phyloP scores from a whole-genome alignment of 1,139 yeast species.

The Debaryomyces udenii region DNA sequence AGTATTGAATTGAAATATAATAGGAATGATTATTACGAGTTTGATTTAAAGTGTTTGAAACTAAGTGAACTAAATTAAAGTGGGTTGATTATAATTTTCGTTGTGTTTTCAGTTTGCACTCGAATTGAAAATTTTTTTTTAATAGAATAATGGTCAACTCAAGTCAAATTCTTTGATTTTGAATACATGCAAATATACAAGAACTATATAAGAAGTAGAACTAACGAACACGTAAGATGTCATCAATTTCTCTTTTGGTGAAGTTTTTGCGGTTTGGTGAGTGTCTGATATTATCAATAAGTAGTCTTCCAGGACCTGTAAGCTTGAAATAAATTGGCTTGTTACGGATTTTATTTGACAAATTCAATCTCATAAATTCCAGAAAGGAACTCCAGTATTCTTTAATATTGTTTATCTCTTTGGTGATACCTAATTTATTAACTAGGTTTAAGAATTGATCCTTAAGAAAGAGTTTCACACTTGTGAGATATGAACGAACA shows the following conservation, averaged over 20 bases:
- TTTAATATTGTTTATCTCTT: background rate
- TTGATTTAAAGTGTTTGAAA: background rate
- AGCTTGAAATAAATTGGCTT: constrained; percentile 27
- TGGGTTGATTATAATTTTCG: background rate
- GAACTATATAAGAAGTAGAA: background rate
- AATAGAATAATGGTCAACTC: no score
- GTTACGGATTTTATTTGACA: constrained; percentile 16
- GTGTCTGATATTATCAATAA: constrained; percentile 23
- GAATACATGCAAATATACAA: background rate
- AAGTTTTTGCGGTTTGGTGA: constrained; percentile 21
- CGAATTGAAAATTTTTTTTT: constrained; percentile 1
- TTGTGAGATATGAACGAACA: background rate
- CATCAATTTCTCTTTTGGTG: constrained; percentile 26
- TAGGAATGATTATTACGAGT: background rate
- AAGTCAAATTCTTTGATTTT: no score
- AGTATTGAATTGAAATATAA: constrained; percentile 2
- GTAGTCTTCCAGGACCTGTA: constrained; percentile 30
- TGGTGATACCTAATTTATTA: background rate
- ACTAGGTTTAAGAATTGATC: background rate
- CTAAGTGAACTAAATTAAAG: background rate
- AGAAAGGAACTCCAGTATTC: constrained; percentile 11
- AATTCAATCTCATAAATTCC: constrained; percentile 15
- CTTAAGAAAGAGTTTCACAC: background rate
- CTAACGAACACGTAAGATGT: constrained; percentile 11
- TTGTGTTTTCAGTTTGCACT: background rate